phyloP scores from a whole-genome alignment of 345 rosid genomes.

The Bruguiera parviflora region DNA sequence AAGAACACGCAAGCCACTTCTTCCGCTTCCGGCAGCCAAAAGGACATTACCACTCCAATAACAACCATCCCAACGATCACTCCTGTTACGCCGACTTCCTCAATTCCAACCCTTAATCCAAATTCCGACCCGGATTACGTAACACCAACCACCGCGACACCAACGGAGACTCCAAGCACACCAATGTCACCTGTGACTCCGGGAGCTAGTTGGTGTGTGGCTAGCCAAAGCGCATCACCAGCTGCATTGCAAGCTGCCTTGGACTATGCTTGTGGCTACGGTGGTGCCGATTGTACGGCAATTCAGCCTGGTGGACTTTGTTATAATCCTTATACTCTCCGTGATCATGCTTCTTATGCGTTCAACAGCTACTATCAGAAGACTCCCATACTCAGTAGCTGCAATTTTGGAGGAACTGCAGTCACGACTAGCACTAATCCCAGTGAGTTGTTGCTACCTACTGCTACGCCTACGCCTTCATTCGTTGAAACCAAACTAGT shows the following conservation, averaged over 20 bases:
- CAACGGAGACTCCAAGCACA: slow-evolving; percentile 22
- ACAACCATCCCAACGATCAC: slow-evolving; percentile 50
- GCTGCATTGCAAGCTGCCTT: slow-evolving; percentile 65
- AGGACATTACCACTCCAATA: slow-evolving; percentile 59
- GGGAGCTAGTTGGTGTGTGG: slow-evolving; percentile 77
- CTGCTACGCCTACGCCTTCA: too few relatives aligned
- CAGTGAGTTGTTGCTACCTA: slow-evolving; percentile 47
- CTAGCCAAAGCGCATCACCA: slow-evolving; percentile 63
- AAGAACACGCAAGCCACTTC: background rate
- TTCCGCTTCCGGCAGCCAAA: slow-evolving; percentile 21
- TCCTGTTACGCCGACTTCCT: slow-evolving; percentile 33
- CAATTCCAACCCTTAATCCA: slow-evolving; percentile 39
- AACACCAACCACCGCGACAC: slow-evolving; percentile 30
- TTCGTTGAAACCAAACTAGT: too few relatives aligned
- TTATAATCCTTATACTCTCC: slow-evolving; percentile 53
- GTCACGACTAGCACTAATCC: slow-evolving; percentile 79
- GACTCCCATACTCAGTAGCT: slow-evolving; percentile 69
- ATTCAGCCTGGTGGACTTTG: slow-evolving; percentile 66
- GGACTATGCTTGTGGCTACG: slow-evolving; percentile 87
- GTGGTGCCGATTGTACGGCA: slow-evolving; percentile 69
- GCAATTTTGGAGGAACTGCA: slow-evolving; percentile 80
- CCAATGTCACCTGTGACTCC: slow-evolving; percentile 25
- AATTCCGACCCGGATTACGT: slow-evolving; percentile 45
- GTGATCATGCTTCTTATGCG: slow-evolving; percentile 74
- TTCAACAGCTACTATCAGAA: slow-evolving; percentile 76